These are phyloP conservation scores for Ustilago sp. DNA, from an alignment of 1,284 basidiomycete genomes.

Conservation along the genomic window DNA sequence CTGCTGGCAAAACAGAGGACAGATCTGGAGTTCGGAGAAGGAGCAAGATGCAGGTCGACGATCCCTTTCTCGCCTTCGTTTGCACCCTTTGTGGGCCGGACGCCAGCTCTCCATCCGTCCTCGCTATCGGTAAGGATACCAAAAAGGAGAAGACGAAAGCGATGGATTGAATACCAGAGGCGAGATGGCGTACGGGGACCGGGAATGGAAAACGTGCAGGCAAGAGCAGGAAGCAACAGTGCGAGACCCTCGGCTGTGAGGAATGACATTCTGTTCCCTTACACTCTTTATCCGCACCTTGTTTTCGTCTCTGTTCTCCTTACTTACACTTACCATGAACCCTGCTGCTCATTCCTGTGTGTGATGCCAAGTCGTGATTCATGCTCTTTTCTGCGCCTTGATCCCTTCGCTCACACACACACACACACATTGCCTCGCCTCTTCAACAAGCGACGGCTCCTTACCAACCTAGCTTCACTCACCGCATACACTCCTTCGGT, in stretches of 20 bases:
- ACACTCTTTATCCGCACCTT: background rate
- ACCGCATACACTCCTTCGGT: background rate
- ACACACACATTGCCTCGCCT: background rate
- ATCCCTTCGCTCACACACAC: background rate
- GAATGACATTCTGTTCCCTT: background rate
- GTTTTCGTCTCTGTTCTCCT: background rate
- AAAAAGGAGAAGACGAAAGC: background rate
- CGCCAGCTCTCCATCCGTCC: background rate
- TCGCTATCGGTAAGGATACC: background rate
- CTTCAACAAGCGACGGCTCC: slow-evolving; percentile 6
- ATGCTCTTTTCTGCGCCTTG: background rate
- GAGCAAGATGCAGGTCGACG: background rate
- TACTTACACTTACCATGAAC: background rate
- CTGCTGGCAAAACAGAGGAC: background rate
- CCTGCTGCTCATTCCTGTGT: slow-evolving; percentile 5
- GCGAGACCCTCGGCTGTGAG: slow-evolving; percentile 31
- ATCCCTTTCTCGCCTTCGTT: background rate
- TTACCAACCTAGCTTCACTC: background rate
- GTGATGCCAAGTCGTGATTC: slow-evolving; percentile 2
- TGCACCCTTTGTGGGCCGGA: background rate
- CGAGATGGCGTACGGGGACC: slow-evolving; percentile 13
- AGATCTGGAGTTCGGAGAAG: background rate
- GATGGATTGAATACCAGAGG: slow-evolving; percentile 5
- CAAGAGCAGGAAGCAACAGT: background rate
- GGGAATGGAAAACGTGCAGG: slow-evolving; percentile 14